Evolutionary conservation across 2,329 filamentous ascomycete genomes (phyloP).

Genomic region (Trichoderma gracile): DNA sequence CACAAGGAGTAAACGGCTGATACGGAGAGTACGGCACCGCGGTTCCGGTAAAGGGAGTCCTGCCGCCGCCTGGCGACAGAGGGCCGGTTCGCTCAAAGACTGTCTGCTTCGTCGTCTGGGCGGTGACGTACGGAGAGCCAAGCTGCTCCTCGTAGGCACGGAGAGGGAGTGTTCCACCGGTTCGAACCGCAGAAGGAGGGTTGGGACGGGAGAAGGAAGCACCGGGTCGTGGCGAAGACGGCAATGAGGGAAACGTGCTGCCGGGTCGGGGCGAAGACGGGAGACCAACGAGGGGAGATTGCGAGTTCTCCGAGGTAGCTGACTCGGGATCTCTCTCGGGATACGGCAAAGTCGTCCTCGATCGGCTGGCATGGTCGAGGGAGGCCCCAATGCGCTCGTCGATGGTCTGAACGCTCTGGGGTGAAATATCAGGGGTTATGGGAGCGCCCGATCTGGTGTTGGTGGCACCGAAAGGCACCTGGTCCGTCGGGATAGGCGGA

Average conservation of each 20-base stretch:
- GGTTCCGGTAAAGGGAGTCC: conserved; percentile 62
- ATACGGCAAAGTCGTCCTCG: conserved; percentile 43
- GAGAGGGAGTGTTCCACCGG: conserved; percentile 59
- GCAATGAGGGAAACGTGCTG: conserved; percentile 42
- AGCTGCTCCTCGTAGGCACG: conserved; percentile 62
- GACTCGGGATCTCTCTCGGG: conserved; percentile 53
- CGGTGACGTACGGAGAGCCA: conserved; percentile 50
- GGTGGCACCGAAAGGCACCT: conserved; percentile 40
- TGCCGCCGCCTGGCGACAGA: conserved; percentile 56
- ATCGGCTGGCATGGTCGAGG: conserved; percentile 37
- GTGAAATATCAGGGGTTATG: conserved; percentile 42
- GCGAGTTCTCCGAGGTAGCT: conserved; percentile 54
- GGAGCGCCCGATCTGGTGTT: conserved; percentile 34
- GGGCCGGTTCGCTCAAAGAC: conserved; percentile 60
- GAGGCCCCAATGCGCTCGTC: conserved; percentile 56
- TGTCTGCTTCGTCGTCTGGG: conserved; percentile 61
- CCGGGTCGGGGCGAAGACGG: conserved; percentile 46
- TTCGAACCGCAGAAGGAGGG: conserved; percentile 56
- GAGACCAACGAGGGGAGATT: conserved; percentile 53
- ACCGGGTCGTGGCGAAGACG: conserved; percentile 53
- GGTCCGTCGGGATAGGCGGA: conserved; percentile 55
- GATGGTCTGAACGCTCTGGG: conserved; percentile 49
- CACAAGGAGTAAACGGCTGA: conserved; percentile 73
- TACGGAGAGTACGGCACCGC: conserved; percentile 75
- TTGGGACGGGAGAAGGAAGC: conserved; percentile 52